A percentile compares a stretch with the other conserved stretches of the same genome.
phyloP scores from a whole-genome alignment of 2,329 filamentous ascomycete species.

The Fusarium guadeloupense region DNA sequence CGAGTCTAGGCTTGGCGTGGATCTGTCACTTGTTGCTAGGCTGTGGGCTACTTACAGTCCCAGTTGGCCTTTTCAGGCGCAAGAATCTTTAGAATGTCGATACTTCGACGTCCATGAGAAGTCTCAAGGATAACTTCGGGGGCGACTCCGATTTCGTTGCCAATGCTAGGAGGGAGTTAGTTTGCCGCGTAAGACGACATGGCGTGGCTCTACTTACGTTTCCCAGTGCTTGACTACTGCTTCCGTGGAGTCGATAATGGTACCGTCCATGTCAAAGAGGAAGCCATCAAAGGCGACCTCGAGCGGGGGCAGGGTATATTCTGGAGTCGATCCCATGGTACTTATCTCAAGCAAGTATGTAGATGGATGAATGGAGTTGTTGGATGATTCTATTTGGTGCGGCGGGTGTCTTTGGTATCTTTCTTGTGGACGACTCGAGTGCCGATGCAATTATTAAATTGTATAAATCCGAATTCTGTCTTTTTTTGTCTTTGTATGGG shows the following conservation, averaged over 20 bases:
- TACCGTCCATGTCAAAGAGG: conserved; percentile 82
- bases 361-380: neutral
- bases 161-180: conserved; percentile 65
- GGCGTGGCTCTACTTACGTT: conserved; percentile 56
- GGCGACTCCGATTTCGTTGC: conserved; percentile 82
- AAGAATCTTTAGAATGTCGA: conserved; percentile 83
- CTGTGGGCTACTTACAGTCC: conserved; percentile 75
- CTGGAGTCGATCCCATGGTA: conserved; percentile 49
- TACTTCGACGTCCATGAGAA: conserved; percentile 88
- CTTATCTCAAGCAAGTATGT: neutral
- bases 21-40: neutral
- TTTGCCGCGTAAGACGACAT: neutral
- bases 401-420: neutral
- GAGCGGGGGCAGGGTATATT: conserved; percentile 56
- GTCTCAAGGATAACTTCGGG: conserved; percentile 87
- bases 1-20: no score
- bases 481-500: neutral
- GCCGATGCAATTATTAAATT: neutral
- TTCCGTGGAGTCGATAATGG: conserved; percentile 82
- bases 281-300: conserved; percentile 63
- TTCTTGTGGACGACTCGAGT: neutral
- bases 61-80: conserved; percentile 87
- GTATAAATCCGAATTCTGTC: neutral
- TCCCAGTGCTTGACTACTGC: conserved; percentile 84
- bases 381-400: neutral